Percentiles rank a stretch among this genome's conserved stretches.
These are phyloP conservation scores for Rosa lucieae DNA, from an alignment of 306 rosid species.

Conservation along the genomic window DNA sequence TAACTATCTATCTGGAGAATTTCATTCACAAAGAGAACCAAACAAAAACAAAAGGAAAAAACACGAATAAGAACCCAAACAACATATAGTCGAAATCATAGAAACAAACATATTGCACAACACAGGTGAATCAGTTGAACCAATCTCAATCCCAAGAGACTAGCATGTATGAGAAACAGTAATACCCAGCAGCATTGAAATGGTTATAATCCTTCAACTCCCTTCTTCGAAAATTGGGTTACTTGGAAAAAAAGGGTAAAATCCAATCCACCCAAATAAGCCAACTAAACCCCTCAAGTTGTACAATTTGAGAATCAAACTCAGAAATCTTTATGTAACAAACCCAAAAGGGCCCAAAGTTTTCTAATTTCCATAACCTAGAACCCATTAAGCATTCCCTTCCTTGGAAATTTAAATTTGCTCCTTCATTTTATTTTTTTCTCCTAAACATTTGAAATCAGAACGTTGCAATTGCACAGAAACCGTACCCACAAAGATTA, in stretches of 20 bases:
- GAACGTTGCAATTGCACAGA: background rate
- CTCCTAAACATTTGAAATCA: background rate
- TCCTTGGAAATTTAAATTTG: background rate
- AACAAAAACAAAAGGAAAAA: slow-evolving; percentile 28
- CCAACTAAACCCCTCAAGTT: background rate
- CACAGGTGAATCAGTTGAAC: slow-evolving; percentile 8
- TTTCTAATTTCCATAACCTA: background rate
- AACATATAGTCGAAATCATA: slow-evolving; percentile 23
- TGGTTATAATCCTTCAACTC: background rate
- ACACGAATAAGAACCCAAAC: slow-evolving; percentile 52
- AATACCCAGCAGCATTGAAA: slow-evolving; percentile 4
- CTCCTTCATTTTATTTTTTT: background rate
- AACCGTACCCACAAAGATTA: background rate
- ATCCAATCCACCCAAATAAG: background rate
- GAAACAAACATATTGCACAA: background rate
- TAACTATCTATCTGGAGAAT: slow-evolving; percentile 51
- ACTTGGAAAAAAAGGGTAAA: background rate
- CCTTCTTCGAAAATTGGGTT: background rate
- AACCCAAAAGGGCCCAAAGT: background rate
- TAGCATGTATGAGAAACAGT: background rate
- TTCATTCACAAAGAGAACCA: slow-evolving; percentile 32
- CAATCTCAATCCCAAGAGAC: background rate
- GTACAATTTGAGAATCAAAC: background rate
- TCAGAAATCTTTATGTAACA: background rate
- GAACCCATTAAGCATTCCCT: background rate